Percentiles rank a stretch among this genome's conserved stretches.
Conservation (phyloP, 2,329 filamentous ascomycete species). For the Cordyceps javanica region DNA sequence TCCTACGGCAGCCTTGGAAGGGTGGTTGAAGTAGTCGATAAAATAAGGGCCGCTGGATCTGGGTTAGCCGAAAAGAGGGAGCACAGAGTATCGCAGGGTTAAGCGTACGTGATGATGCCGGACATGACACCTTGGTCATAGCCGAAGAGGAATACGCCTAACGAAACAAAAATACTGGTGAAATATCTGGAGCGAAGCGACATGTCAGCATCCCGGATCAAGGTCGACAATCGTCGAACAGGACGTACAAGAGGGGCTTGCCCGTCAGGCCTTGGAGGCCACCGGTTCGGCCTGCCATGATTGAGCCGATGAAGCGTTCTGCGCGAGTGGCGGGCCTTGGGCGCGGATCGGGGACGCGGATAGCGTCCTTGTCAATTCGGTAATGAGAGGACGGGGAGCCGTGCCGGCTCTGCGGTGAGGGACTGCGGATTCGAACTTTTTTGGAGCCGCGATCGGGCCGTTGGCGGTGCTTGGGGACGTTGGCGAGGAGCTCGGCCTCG, state of each 20-base stretch:
- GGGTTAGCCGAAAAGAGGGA: conserved; percentile 11
- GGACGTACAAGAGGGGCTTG: conserved; percentile 77
- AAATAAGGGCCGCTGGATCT: conserved; percentile 71
- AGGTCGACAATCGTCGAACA: conserved; percentile 15
- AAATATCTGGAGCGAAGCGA: conserved; percentile 61
- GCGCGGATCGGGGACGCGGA: conserved; percentile 67
- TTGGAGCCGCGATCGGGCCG: conserved; percentile 30
- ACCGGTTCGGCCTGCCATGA: conserved; percentile 77
- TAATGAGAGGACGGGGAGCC: conserved; percentile 33
- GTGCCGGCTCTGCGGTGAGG: conserved; percentile 34
- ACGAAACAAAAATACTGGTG: conserved; percentile 82
- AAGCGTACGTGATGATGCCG: conserved; percentile 56
- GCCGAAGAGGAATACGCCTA: conserved; percentile 83
- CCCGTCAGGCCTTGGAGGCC: conserved; percentile 89
- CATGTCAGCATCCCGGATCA: conserved; percentile 16
- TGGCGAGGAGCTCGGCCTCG: conserved; percentile 54
- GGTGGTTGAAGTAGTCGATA: conserved; percentile 86
- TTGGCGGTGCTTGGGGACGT: conserved; percentile 38
- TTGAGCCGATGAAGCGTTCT: conserved; percentile 66
- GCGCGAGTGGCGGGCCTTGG: conserved; percentile 57
- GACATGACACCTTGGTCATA: conserved; percentile 92
- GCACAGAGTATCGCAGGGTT: not conserved
- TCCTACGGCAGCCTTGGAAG: conserved; percentile 78
- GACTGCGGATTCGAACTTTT: conserved; percentile 64
- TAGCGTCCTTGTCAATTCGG: conserved; percentile 64